These are phyloP conservation scores for Pseudogymnoascus pannorum DNA, from an alignment of 2,329 filamentous ascomycete species.

Conservation along the genomic window DNA sequence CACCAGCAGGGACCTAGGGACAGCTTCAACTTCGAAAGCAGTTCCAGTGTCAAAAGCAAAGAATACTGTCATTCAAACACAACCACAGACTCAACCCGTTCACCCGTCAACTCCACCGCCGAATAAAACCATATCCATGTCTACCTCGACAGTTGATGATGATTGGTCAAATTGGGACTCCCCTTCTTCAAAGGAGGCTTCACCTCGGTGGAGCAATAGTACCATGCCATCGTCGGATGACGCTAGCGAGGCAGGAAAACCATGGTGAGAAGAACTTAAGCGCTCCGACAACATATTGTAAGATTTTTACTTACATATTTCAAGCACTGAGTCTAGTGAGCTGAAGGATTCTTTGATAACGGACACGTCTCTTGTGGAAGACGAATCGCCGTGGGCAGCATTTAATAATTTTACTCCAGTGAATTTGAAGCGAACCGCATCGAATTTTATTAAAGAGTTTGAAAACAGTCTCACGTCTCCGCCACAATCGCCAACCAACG, in stretches of 20 bases:
- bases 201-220: conserved; percentile 56
- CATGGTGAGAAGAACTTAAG: conserved; percentile 1
- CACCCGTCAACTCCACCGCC: not conserved
- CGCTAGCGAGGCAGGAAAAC: conserved; percentile 5
- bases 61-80: not conserved
- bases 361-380: conserved; percentile 20
- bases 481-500: conserved; percentile 19
- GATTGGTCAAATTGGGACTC: conserved; percentile 62
- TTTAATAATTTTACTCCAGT: conserved; percentile 52
- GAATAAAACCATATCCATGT: conserved; percentile 13
- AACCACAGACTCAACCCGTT: not conserved
- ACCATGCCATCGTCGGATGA: conserved; percentile 15
- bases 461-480: conserved; percentile 66
- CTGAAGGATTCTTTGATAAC: conserved; percentile 19
- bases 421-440: conserved; percentile 76
- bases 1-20: not conserved
- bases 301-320: not conserved
- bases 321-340: conserved; percentile 14
- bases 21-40: not conserved
- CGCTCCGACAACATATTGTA: not conserved
- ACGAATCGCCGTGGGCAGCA: conserved; percentile 33
- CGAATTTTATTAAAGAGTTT: conserved; percentile 83
- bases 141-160: conserved; percentile 42
- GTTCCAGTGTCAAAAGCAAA: not conserved
- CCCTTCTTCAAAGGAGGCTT: conserved; percentile 43